Base-by-base conservation (phyloP, 2,329 filamentous ascomycete genomes). In the Amphichorda felina region DNA sequence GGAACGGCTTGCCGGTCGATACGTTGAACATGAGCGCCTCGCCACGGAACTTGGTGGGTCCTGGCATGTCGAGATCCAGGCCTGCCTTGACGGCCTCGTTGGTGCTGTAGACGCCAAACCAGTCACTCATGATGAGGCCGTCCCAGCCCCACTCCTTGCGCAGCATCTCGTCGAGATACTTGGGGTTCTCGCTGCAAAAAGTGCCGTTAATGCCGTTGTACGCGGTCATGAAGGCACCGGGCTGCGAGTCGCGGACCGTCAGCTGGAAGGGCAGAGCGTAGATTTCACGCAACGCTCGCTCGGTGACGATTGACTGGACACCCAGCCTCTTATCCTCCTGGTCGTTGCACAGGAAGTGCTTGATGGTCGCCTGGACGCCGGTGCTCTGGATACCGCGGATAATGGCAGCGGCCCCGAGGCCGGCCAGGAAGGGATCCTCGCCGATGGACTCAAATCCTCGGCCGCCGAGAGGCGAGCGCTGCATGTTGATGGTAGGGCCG, bases 401-500 rank as follows among this genome's bases (percentile, higher is more conserved):
- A 21, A 75, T 56, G 21, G 67, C 63, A 7, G 66, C 68, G 3
- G 71, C 68, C 8, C 68, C 65, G 13, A 70, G 56, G 0, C 72
- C 72, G 17, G 70, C 63, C 17, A 76, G 59, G 44, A 74, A 61
- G 10, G 72, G 71, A 44, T 76, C 72, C 46, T 76, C 70, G 30
- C 68, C 60, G 34, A 75, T 61, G 8, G 69, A 74, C 53, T 76
- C 72, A 42, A 76, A 76, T 26, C 71, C 72, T 35, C 72, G 64
- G 8, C 72, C 72, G 17, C 72, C 72, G 3, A 75, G 60, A n/a
- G 70, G 73, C 5, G 65, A 68, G 33, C 72, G 63, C 45, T 75
- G 70, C 61, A 75, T 75, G 49, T 76, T 75, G 48, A 78, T 73
- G 16, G 74, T 79, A 4, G 75, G 75, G 0, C 74, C 74, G 1